These are phyloP conservation scores for Aspergillus jensenii DNA, from an alignment of 2,329 filamentous ascomycete genomes.

Conservation along the genomic window DNA sequence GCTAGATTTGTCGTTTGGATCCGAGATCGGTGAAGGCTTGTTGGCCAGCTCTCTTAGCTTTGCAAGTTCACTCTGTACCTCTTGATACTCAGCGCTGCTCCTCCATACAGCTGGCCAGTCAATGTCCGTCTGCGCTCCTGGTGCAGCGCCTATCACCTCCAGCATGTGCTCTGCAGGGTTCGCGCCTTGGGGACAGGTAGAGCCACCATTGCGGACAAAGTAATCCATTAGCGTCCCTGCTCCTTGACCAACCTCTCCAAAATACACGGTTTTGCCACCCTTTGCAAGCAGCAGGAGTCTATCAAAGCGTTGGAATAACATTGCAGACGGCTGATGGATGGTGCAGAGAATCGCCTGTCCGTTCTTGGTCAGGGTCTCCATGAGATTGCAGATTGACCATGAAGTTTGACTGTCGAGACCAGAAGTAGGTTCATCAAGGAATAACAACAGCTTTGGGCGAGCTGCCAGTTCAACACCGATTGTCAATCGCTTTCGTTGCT, in stretches of 20 bases:
- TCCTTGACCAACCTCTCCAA: conserved; percentile 63
- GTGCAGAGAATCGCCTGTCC: conserved; percentile 90
- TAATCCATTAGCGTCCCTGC: conserved; percentile 59
- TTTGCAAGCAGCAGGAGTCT: conserved; percentile 61
- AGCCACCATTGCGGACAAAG: conserved; percentile 63
- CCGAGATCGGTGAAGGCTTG: neutral
- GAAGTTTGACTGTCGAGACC: conserved; percentile 88
- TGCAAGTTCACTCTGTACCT: conserved; percentile 56
- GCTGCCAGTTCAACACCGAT: conserved; percentile 92
- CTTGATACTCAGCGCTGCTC: conserved; percentile 51
- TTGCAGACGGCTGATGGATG: conserved; percentile 88
- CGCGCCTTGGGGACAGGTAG: conserved; percentile 57
- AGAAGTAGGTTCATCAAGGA: conserved; percentile 82
- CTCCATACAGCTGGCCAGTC: conserved; percentile 66
- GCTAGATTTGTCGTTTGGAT: conserved; percentile 1
- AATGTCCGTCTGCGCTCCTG: conserved; percentile 24
- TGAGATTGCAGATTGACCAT: conserved; percentile 80
- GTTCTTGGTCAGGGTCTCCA: conserved; percentile 81
- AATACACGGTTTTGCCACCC: conserved; percentile 67
- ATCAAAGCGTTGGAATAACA: conserved; percentile 82
- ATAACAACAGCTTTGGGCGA: conserved; percentile 80
- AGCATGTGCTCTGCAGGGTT: conserved; percentile 77
- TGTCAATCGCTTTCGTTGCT: conserved; percentile 71
- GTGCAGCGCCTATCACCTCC: conserved; percentile 50
- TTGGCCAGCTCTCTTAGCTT: conserved; percentile 45